phyloP scores from a whole-genome alignment of 2,329 filamentous ascomycete species.

The Phyllosticta citribraziliensis region DNA sequence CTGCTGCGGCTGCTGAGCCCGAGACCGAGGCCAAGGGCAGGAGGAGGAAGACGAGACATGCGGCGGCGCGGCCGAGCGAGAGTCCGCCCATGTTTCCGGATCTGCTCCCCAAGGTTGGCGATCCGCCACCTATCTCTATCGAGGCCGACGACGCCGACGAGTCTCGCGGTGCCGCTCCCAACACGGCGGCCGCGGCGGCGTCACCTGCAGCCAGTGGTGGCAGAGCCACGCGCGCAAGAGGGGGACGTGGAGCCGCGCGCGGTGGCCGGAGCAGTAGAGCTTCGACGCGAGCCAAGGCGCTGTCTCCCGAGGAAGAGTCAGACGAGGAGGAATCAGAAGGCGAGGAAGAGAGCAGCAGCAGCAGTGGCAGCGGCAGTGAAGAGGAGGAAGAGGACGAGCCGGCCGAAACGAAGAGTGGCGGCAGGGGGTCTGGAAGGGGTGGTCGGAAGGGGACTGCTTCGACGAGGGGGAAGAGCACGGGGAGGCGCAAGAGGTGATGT shows the following conservation, averaged over 20 bases:
- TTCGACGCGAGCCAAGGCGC: neutral
- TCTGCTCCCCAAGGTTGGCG: conserved; percentile 4
- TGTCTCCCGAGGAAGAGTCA: conserved; percentile 10
- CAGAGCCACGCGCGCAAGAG: neutral
- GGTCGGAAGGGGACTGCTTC: neutral
- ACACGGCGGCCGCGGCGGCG: neutral
- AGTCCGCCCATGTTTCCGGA: conserved; percentile 6
- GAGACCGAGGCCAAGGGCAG: conserved; percentile 9
- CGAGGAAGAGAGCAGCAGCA: conserved; percentile 16
- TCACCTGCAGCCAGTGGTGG: neutral
- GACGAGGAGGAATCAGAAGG: conserved; percentile 15
- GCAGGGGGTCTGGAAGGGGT: neutral
- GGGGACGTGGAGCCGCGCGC: conserved; percentile 9
- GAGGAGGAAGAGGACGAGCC: conserved; percentile 16
- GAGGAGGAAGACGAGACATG: neutral
- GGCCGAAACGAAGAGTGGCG: neutral
- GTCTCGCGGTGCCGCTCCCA: neutral
- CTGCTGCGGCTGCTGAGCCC: neutral
- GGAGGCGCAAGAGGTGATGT: neutral
- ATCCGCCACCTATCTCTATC: neutral
- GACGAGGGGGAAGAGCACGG: neutral
- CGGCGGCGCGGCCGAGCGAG: neutral
- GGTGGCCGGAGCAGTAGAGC: conserved; percentile 14
- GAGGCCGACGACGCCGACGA: neutral
- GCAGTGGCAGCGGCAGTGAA: conserved; percentile 7